Percentiles rank a stretch among this genome's conserved stretches.
Evolutionary conservation across 306 rosid species (phyloP).

Genomic region (Prunus davidiana): DNA sequence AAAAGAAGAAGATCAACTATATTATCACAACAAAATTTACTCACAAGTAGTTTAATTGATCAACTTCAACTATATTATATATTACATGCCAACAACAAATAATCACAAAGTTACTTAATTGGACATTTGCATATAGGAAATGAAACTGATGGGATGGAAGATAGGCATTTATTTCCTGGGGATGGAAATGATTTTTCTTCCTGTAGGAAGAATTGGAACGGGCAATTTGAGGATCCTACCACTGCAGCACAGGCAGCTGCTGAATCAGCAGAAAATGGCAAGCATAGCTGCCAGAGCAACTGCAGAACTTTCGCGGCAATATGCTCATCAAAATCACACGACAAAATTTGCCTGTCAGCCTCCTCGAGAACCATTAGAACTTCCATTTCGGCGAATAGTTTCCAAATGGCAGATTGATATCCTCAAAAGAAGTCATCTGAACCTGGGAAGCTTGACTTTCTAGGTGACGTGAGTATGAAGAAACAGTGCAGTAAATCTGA

Average conservation of each 20-base stretch:
- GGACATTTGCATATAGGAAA: slow-evolving; percentile 36
- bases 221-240: slow-evolving; percentile 88
- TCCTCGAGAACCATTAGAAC: slow-evolving; percentile 25
- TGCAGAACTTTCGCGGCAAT: slow-evolving; percentile 79
- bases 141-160: slow-evolving; percentile 34
- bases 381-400: slow-evolving; percentile 28
- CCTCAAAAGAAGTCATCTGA: slow-evolving; percentile 40
- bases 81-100: too few relatives aligned
- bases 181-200: slow-evolving; percentile 35
- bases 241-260: slow-evolving; percentile 99
- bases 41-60: too few relatives aligned
- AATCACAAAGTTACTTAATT: not conserved
- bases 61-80: too few relatives aligned
- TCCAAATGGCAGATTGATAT: slow-evolving; percentile 36
- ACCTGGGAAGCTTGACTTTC: slow-evolving; percentile 29
- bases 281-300: slow-evolving; percentile 98
- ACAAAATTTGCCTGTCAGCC: slow-evolving; percentile 34
- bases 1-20: too few relatives aligned
- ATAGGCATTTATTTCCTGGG: slow-evolving; percentile 44
- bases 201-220: slow-evolving; percentile 50
- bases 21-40: too few relatives aligned
- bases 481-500: slow-evolving; percentile 35
- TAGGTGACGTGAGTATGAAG: slow-evolving; percentile 29
- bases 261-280: slow-evolving; percentile 91
- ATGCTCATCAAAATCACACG: slow-evolving; percentile 44